Evolutionary conservation across 2,329 filamentous ascomycete genomes (phyloP).

Genomic region (Pseudogymnoascus sp.): DNA sequence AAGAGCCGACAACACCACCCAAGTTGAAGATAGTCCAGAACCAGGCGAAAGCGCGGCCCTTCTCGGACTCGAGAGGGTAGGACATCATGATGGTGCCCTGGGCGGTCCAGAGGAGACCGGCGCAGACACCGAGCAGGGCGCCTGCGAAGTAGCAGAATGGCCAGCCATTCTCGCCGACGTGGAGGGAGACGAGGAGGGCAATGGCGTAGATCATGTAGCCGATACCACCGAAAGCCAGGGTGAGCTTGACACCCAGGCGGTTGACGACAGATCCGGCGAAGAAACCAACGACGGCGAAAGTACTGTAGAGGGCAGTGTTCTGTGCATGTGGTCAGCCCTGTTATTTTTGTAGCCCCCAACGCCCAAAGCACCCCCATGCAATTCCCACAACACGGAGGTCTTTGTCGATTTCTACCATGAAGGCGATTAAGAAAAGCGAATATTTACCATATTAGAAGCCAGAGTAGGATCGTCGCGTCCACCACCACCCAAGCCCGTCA

Average conservation of each 20-base stretch:
- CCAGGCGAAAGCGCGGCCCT: slow-evolving; percentile 79
- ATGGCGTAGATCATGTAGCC: slow-evolving; percentile 71
- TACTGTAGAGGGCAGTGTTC: slow-evolving; percentile 40
- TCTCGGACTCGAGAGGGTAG: slow-evolving; percentile 70
- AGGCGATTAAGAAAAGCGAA: neutral
- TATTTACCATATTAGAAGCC: slow-evolving; percentile 40
- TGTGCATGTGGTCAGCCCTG: neutral
- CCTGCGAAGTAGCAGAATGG: slow-evolving; percentile 65
- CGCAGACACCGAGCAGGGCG: slow-evolving; percentile 67
- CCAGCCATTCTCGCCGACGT: slow-evolving; percentile 48
- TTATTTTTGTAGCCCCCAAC: no score
- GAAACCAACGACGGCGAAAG: slow-evolving; percentile 54
- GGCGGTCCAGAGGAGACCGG: slow-evolving; percentile 70
- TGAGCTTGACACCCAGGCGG: slow-evolving; percentile 60
- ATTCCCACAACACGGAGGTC: neutral
- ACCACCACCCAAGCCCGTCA: slow-evolving; percentile 57
- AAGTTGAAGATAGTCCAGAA: slow-evolving; percentile 95
- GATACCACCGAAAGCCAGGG: slow-evolving; percentile 63
- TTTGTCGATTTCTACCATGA: neutral
- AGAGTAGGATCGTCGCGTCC: slow-evolving; percentile 46
- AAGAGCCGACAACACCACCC: slow-evolving; percentile 69
- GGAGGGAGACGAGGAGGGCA: slow-evolving; percentile 62
- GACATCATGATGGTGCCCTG: slow-evolving; percentile 83
- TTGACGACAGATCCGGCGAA: slow-evolving; percentile 74
- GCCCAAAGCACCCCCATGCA: neutral